phyloP scores from a whole-genome alignment of 495 filamentous ascomycete species.

The Neurospora sp. region DNA sequence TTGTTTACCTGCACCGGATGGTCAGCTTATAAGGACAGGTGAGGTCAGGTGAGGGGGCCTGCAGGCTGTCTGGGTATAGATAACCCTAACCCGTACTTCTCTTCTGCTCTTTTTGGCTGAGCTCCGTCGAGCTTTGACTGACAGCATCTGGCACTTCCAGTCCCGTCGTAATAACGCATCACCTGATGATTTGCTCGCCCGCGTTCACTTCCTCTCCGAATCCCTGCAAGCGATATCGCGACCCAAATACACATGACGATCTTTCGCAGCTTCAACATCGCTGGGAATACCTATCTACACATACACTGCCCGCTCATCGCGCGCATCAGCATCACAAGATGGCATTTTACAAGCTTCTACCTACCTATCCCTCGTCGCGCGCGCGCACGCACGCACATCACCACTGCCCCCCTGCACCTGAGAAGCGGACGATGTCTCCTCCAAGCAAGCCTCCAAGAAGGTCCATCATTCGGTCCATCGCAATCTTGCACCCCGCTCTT shows the following conservation, averaged over 20 bases:
- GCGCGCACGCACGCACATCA: not conserved
- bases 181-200: not conserved
- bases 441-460: not conserved
- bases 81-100: not conserved
- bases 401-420: not conserved
- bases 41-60: not conserved
- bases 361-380: not conserved
- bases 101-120: too few relatives aligned
- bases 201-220: not conserved
- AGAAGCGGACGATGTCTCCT: not conserved
- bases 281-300: not conserved
- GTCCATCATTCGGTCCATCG: not conserved
- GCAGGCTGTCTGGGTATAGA: not conserved
- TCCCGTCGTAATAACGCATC: not conserved
- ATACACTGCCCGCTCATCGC: not conserved
- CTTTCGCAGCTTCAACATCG: not conserved
- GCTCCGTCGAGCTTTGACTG: not conserved
- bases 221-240: not conserved
- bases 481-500: not conserved
- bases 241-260: not conserved
- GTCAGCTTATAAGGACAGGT: not conserved
- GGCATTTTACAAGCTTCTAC: not conserved
- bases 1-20: not conserved
- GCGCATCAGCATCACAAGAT: not conserved
- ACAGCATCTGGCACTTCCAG: not conserved